Base-by-base conservation (phyloP, 148 eudicot species). In the Bassia scoparia region DNA sequence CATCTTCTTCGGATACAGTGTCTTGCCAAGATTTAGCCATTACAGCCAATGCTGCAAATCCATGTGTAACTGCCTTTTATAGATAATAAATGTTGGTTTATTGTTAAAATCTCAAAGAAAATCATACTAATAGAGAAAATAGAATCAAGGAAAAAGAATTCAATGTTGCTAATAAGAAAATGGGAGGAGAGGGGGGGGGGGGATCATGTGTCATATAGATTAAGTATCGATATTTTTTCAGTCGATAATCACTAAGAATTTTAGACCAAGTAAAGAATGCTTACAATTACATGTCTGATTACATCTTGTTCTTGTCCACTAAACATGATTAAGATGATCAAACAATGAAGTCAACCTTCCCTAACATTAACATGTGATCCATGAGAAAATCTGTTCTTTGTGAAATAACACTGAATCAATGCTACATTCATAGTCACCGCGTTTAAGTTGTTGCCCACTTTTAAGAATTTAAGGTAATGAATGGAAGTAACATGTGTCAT, bases 11-110 rank as follows among this genome's bases (percentile, higher is more conserved):
- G 56, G 87, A 76, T 69, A 77, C 77, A 76, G 87, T 76, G 38
- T 80, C 83, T 74, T 81, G 85, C 96, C 96, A 90, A 80, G 86
- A 79, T 70, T 84, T 88, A 68, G 90, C 90, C 80, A 88, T 88
- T 62, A 87, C 89, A 56, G 88, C 85, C 65, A 88, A 76, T 48
- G 90, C 84, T 72, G 89, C 79, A 83, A 88, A 88, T 38, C 96
- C 92, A 48, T 75, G 85, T 69, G 84, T 87, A 69, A 85, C 92
- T 56, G 85, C 79, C 96, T 90, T 71, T 41, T 53, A 71, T 30
- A 54, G 13, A 72, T 38, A 63, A 68, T 48, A 53, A 27, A 59
- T 21, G 23, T 66, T 48, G 34, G 41, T 67, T 37, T 0, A 20
- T 50, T 35, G 26, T 12, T n/a, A 59, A 56, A 35, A 67, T 26